phyloP scores from a whole-genome alignment of 192 early-diverging fungal species.

The Coemansia furcata region DNA sequence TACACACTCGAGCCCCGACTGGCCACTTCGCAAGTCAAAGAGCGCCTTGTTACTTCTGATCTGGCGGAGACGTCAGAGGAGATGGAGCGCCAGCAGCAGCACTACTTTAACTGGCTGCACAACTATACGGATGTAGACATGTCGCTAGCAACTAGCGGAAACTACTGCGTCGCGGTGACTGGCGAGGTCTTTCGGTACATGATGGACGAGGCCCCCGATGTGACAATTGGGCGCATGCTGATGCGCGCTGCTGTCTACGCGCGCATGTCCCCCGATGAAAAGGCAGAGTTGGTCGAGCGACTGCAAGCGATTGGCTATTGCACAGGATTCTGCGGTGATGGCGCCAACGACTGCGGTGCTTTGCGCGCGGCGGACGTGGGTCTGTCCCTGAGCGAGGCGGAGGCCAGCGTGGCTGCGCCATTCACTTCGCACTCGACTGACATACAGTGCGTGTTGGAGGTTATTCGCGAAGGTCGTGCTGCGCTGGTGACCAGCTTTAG shows the following conservation, averaged over 20 bases:
- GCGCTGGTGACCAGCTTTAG: conserved; percentile 96
- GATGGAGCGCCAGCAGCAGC: conserved; percentile 50
- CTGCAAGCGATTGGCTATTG: conserved; percentile 90
- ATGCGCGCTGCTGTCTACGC: conserved; percentile 92
- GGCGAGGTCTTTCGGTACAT: conserved; percentile 97
- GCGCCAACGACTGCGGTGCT: conserved; percentile 98
- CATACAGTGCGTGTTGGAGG: conserved; percentile 88
- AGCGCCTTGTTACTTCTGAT: conserved; percentile 37
- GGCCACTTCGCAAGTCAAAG: conserved; percentile 25
- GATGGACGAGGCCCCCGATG: conserved; percentile 67
- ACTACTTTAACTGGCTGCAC: conserved; percentile 43
- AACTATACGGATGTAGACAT: conserved; percentile 34
- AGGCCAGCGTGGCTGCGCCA: conserved; percentile 96
- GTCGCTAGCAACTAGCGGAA: conserved; percentile 40
- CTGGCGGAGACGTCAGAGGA: conserved; percentile 33
- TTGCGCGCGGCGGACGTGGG: conserved; percentile 96
- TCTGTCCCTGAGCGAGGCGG: conserved; percentile 93
- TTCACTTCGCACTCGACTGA: conserved; percentile 91
- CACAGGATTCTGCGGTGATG: conserved; percentile 98
- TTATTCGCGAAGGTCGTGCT: conserved; percentile 91
- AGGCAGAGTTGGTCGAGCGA: conserved; percentile 87
- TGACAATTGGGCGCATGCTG: conserved; percentile 73
- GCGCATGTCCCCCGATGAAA: conserved; percentile 99
- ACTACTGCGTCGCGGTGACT: conserved; percentile 87
- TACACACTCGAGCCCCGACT: conserved; percentile 54